Evolutionary conservation across 164 flowering plant species (phyloP).

Genomic region (Umbellularia californica): DNA sequence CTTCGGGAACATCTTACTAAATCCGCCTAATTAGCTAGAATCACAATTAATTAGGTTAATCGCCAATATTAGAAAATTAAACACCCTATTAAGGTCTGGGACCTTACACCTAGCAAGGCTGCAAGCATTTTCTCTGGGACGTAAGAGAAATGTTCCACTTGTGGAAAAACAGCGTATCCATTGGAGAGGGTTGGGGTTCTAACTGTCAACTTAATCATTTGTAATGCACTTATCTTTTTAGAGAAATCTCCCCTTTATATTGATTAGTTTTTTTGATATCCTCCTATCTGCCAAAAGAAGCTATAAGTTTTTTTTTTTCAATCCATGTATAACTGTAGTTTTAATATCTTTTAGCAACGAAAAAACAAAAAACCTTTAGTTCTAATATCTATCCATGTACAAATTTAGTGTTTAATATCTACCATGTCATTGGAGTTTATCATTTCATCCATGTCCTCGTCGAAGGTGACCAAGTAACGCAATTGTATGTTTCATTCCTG

Average conservation of each 20-base stretch:
- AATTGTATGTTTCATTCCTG: not conserved
- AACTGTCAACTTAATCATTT: not conserved
- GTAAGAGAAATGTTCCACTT: conserved; percentile 95
- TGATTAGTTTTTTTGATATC: too few species aligned
- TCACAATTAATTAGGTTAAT: too few species aligned
- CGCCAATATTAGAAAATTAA: too few species aligned
- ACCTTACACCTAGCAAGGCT: conserved; percentile 96
- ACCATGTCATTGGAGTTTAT: not conserved
- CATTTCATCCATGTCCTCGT: not conserved
- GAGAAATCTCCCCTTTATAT: not conserved
- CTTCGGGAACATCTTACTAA: too few species aligned
- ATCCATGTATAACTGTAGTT: too few species aligned
- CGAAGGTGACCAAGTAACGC: not conserved
- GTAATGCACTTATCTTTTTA: not conserved
- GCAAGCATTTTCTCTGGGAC: conserved; percentile 97
- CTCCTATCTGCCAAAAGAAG: too few species aligned
- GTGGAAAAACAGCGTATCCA: conserved; percentile 98
- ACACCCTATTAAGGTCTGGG: too few species aligned
- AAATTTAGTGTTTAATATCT: too few species aligned
- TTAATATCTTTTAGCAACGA: not conserved
- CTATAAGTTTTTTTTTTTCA: too few species aligned
- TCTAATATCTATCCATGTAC: too few species aligned
- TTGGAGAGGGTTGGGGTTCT: conserved; percentile 32
- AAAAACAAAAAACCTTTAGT: too few species aligned
- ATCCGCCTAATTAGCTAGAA: too few species aligned